These are phyloP conservation scores for Kluyveromyces starmeri DNA, from an alignment of 805 yeast species.

Conservation along the genomic window DNA sequence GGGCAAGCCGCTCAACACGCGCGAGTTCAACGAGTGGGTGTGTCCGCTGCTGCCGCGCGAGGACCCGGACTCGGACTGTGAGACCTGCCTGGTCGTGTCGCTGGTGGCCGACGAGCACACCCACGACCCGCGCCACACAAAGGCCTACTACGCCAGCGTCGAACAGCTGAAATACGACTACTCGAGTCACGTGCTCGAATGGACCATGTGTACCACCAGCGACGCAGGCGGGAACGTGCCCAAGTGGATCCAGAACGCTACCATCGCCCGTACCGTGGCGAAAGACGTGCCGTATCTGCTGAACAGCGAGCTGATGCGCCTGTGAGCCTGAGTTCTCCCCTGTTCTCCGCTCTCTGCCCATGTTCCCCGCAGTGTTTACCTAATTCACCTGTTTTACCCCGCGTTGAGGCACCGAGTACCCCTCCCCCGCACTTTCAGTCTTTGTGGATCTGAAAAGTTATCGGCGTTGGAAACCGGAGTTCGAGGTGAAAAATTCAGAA, in stretches of 20 bases:
- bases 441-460: too few species aligned
- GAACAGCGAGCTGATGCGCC: too few species aligned
- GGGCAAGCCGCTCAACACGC: conserved; percentile 29
- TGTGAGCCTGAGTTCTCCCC: too few species aligned
- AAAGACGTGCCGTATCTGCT: conserved; percentile 33
- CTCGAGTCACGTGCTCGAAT: conserved; percentile 16
- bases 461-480: too few species aligned
- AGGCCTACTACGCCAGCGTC: conserved; percentile 30
- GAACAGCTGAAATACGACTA: conserved; percentile 26
- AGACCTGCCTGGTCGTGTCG: conserved; percentile 28
- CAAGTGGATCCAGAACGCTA: conserved; percentile 32
- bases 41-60: conserved; percentile 22
- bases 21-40: conserved; percentile 33
- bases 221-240: conserved; percentile 37
- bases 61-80: conserved; percentile 4
- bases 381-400: too few species aligned
- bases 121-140: conserved; percentile 21
- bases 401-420: too few species aligned
- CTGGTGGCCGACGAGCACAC: conserved; percentile 23
- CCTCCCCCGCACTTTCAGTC: too few species aligned
- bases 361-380: too few species aligned
- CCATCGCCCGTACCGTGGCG: conserved; percentile 32
- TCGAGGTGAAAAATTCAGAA: too few species aligned
- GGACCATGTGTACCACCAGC: conserved; percentile 34
- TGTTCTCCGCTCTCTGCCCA: too few species aligned